Evolutionary conservation across 179 eudicot genomes (phyloP).

Genomic region (Vitellaria paradoxa): DNA sequence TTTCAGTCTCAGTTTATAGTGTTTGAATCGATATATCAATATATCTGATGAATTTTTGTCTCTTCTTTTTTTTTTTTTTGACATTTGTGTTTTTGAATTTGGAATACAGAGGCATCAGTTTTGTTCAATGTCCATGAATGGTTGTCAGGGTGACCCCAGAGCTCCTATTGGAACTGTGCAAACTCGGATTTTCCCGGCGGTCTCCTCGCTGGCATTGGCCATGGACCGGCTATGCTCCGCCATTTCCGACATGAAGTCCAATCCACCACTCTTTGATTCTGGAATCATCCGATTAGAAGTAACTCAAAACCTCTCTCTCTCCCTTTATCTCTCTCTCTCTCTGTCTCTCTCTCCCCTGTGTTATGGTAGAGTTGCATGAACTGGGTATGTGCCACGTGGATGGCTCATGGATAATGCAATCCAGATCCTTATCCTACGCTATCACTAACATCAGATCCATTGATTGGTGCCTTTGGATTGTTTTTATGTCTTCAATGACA

Average conservation of each 20-base stretch:
- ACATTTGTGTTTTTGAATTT: neutral
- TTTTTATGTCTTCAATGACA: too few relatives aligned
- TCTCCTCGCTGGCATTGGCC: slow-evolving; percentile 40
- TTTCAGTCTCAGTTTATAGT: too few relatives aligned
- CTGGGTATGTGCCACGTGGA: slow-evolving; percentile 46
- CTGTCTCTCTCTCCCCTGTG: neutral
- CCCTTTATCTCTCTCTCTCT: too few relatives aligned
- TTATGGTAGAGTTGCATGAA: neutral
- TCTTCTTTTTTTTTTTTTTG: neutral
- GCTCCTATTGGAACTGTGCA: slow-evolving; percentile 50
- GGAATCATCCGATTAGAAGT: slow-evolving; percentile 90
- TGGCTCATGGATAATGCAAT: slow-evolving; percentile 25
- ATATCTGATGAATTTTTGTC: too few relatives aligned
- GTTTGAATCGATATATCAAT: too few relatives aligned
- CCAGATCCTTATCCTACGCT: slow-evolving; percentile 33
- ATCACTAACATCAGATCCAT: neutral
- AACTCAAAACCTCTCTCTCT: slow-evolving; percentile 1
- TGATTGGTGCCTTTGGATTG: neutral
- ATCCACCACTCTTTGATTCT: slow-evolving; percentile 47
- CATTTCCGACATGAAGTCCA: slow-evolving; percentile 39
- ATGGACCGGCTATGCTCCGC: slow-evolving; percentile 50
- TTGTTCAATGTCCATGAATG: slow-evolving; percentile 70
- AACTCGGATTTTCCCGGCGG: slow-evolving; percentile 55
- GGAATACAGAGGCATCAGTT: slow-evolving; percentile 24
- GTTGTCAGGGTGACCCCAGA: slow-evolving; percentile 54